phyloP scores from a whole-genome alignment of 495 filamentous ascomycete species.

The Baudoinia panamericana region DNA sequence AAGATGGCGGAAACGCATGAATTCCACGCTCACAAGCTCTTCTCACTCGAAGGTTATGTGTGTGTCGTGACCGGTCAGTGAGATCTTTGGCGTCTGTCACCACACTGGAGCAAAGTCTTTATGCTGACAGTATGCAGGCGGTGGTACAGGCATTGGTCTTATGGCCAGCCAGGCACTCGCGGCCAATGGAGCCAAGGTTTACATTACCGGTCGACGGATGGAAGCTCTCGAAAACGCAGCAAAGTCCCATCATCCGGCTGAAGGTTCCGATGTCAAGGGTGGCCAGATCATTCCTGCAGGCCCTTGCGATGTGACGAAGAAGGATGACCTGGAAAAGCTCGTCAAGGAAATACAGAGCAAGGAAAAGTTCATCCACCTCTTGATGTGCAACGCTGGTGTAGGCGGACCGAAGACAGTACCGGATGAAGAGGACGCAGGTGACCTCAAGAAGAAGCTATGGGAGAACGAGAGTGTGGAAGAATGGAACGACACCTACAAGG shows the following conservation, averaged over 20 bases:
- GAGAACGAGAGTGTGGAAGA: conserved; percentile 30
- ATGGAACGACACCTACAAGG: conserved; percentile 31
- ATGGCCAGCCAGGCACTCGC: conserved; percentile 34
- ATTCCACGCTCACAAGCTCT: conserved; percentile 42
- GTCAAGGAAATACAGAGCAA: conserved; percentile 26
- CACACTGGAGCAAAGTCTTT: too few relatives aligned
- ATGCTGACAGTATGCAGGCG: too few relatives aligned
- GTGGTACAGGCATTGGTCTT: conserved; percentile 30
- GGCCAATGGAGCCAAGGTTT: conserved; percentile 34
- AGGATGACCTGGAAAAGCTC: conserved; percentile 27
- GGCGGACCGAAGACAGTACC: conserved; percentile 30
- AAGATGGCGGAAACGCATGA: conserved; percentile 28
- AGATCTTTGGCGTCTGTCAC: too few relatives aligned
- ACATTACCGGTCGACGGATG: conserved; percentile 29
- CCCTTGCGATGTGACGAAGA: conserved; percentile 34
- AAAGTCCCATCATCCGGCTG: conserved; percentile 25
- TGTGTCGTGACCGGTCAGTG: conserved; percentile 50
- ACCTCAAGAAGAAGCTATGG: conserved; percentile 32
- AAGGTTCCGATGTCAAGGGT: conserved; percentile 4
- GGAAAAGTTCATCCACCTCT: conserved; percentile 29
- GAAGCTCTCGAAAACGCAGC: conserved; percentile 33
- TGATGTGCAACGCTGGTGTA: conserved; percentile 29
- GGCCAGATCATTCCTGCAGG: conserved; percentile 31
- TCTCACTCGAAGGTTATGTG: conserved; percentile 48
- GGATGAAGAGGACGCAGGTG: conserved; percentile 20